phyloP scores from a whole-genome alignment of 192 early-diverging fungal genomes.

The Coemansia sp. region DNA sequence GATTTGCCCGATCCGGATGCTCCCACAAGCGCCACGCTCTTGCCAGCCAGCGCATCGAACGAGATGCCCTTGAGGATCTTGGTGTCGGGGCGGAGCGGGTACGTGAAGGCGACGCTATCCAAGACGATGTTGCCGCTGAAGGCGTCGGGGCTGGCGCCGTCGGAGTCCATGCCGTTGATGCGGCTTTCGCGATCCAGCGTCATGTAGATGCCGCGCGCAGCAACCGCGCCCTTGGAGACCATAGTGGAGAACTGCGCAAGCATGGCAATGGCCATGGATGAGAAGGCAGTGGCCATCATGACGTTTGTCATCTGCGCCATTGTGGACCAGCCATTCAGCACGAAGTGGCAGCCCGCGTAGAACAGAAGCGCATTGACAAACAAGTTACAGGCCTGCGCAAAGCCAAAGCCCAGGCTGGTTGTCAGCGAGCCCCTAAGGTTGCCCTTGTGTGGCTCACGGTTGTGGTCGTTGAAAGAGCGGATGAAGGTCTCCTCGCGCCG shows the following conservation, averaged over 20 bases:
- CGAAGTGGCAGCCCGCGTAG: slow-evolving; percentile 60
- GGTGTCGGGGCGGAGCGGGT: slow-evolving; percentile 66
- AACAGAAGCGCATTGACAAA: slow-evolving; percentile 62
- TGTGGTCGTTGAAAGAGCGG: slow-evolving; percentile 47
- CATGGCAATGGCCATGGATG: slow-evolving; percentile 61
- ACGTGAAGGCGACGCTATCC: slow-evolving; percentile 59
- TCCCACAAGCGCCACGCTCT: slow-evolving; percentile 85
- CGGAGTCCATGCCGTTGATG: slow-evolving; percentile 57
- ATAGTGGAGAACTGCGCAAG: slow-evolving; percentile 67
- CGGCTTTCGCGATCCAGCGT: slow-evolving; percentile 70
- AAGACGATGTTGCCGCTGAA: slow-evolving; percentile 58
- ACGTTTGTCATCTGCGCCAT: slow-evolving; percentile 33
- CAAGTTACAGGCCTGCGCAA: slow-evolving; percentile 60
- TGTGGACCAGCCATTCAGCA: slow-evolving; percentile 56
- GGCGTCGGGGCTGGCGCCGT: slow-evolving; percentile 64
- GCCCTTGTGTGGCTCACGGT: slow-evolving; percentile 50
- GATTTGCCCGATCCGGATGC: slow-evolving; percentile 84
- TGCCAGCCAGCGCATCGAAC: slow-evolving; percentile 57
- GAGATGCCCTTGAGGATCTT: slow-evolving; percentile 68
- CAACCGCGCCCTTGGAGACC: slow-evolving; percentile 77
- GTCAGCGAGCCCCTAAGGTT: slow-evolving; percentile 40
- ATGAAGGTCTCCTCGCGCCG: slow-evolving; percentile 60
- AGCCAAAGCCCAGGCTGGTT: slow-evolving; percentile 57
- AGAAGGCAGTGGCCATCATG: slow-evolving; percentile 62
- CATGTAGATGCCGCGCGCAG: slow-evolving; percentile 75